Evolutionary conservation across 2,329 filamentous ascomycete species (phyloP).

Genomic region (Botrytis aclada): DNA sequence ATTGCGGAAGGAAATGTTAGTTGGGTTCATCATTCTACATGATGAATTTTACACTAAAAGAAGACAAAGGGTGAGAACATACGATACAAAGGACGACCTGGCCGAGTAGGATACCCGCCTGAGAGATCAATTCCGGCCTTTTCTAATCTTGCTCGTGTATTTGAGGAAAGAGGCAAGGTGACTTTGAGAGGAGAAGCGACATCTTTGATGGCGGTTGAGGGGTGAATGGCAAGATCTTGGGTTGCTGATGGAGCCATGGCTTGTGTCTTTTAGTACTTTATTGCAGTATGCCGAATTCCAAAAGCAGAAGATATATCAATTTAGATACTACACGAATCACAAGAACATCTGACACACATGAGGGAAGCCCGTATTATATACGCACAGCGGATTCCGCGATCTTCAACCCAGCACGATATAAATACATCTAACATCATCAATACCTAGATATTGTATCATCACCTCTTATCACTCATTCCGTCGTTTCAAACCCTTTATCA

Average conservation of each 20-base stretch:
- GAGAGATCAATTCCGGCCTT: conserved; percentile 69
- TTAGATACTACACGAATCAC: not conserved
- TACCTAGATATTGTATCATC: not conserved
- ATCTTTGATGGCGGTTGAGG: conserved; percentile 54
- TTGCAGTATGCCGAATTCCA: not conserved
- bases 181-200: conserved; percentile 62
- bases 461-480: not conserved
- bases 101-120: conserved; percentile 68
- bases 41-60: no score
- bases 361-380: not conserved
- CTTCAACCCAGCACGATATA: not conserved
- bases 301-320: not conserved
- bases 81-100: conserved; percentile 60
- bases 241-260: conserved; percentile 38
- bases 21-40: not conserved
- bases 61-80: not conserved
- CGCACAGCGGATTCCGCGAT: not conserved
- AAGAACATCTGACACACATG: not conserved
- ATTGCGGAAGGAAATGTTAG: not conserved
- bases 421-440: not conserved
- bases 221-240: conserved; percentile 52
- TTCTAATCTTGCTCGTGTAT: conserved; percentile 56
- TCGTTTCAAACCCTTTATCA: not conserved
- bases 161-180: conserved; percentile 57
- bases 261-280: not conserved